Percentiles rank a stretch among this genome's conserved stretches.
phyloP scores from a whole-genome alignment of 495 filamentous ascomycete genomes.

The Penicillium roqueforti region DNA sequence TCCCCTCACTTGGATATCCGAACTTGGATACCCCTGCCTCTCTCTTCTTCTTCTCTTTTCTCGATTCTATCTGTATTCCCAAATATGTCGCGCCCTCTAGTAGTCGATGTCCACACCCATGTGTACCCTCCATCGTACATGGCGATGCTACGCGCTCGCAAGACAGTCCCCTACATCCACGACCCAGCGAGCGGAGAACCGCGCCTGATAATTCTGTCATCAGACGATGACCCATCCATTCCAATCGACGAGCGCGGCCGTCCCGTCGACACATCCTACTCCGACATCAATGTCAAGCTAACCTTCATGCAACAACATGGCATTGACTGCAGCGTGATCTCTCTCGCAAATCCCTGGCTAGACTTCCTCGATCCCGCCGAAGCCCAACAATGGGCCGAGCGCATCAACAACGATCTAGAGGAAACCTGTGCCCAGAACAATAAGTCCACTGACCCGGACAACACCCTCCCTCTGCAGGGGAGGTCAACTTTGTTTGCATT shows the following conservation, averaged over 20 bases:
- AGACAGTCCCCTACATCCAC: conserved; percentile 75
- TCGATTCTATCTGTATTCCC: background rate
- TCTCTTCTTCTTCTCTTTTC: background rate
- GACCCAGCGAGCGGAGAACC: conserved; percentile 52
- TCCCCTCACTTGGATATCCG: conserved; percentile 3
- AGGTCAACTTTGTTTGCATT: conserved; percentile 65
- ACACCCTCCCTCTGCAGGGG: conserved; percentile 15
- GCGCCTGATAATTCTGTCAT: conserved; percentile 74
- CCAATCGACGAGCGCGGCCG: conserved; percentile 55
- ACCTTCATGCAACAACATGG: conserved; percentile 81
- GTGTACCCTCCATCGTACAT: conserved; percentile 87
- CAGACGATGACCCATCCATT: conserved; percentile 55
- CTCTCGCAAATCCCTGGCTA: conserved; percentile 93
- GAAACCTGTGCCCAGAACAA: conserved; percentile 55
- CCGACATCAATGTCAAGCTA: conserved; percentile 67
- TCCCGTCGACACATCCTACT: conserved; percentile 72
- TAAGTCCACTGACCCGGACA: conserved; percentile 39
- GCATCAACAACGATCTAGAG: conserved; percentile 75
- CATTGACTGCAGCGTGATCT: conserved; percentile 81
- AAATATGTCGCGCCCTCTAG: conserved; percentile 32
- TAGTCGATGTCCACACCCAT: conserved; percentile 93
- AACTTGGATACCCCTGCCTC: background rate
- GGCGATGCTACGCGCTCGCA: conserved; percentile 70
- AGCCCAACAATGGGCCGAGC: conserved; percentile 56
- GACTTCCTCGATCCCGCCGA: conserved; percentile 69